Percentiles rank a stretch among this genome's conserved stretches.
Evolutionary conservation across 768 basidiomycete species (phyloP).

Genomic region (Lactarius psammicola): DNA sequence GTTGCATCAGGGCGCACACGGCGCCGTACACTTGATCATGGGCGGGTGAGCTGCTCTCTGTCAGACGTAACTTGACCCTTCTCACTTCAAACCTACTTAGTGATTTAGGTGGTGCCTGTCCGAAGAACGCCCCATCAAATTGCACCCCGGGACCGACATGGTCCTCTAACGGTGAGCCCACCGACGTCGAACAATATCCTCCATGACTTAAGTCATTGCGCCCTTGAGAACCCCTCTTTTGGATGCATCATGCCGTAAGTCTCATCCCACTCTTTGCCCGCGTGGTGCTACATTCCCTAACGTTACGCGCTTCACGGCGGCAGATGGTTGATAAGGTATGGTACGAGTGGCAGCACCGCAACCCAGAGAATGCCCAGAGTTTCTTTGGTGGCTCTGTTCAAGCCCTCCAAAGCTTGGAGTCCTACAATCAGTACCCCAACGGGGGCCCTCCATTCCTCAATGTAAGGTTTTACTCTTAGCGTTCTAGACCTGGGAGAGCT

Average conservation of each 20-base stretch:
- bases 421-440: too few relatives aligned
- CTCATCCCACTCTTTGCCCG: conserved; percentile 36
- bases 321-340: too few relatives aligned
- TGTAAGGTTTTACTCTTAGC: conserved; percentile 20
- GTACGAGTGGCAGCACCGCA: too few relatives aligned
- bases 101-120: conserved; percentile 36
- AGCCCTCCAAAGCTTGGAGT: too few relatives aligned
- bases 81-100: conserved; percentile 22
- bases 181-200: not conserved
- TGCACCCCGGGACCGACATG: too few relatives aligned
- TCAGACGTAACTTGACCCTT: not conserved
- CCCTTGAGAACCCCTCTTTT: too few relatives aligned
- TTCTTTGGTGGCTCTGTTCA: too few relatives aligned
- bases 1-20: conserved; percentile 36
- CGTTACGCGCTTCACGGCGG: not conserved
- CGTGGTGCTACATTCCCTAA: too few relatives aligned
- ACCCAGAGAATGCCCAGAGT: too few relatives aligned
- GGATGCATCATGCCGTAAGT: too few relatives aligned
- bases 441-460: too few relatives aligned
- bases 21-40: conserved; percentile 37
- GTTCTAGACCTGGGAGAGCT: too few relatives aligned
- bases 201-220: not conserved
- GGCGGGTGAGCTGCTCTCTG: conserved; percentile 33
- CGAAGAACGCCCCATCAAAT: conserved; percentile 30
- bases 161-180: conserved; percentile 36